Conservation (phyloP, 441 rosid species). For the Erodium trifolium region DNA sequence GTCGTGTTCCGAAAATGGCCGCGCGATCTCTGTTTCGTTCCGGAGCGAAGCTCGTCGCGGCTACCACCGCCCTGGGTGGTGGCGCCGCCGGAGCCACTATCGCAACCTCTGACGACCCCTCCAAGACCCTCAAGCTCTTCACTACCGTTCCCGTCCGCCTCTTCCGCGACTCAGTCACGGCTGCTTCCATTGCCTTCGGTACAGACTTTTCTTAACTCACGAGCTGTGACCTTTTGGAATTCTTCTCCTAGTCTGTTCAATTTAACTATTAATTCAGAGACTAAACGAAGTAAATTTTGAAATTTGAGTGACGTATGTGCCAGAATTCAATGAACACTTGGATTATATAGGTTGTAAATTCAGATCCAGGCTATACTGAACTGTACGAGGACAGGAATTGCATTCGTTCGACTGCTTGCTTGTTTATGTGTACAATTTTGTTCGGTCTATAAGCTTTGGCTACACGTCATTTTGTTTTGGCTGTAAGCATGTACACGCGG, state of each 20-base stretch:
- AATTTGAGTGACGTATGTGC: not conserved
- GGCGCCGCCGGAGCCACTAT: conserved; percentile 54
- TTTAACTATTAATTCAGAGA: not conserved
- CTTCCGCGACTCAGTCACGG: conserved; percentile 56
- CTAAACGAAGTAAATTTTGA: not conserved
- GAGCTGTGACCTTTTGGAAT: not conserved
- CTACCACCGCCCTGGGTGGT: conserved; percentile 42
- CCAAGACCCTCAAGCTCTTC: conserved; percentile 59
- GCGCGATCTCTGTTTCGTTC: conserved; percentile 62
- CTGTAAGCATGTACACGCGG: too few relatives aligned
- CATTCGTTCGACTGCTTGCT: not conserved
- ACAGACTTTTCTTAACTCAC: not conserved
- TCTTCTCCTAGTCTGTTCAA: not conserved
- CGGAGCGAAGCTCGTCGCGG: conserved; percentile 42
- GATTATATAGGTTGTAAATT: not conserved
- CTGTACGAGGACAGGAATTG: not conserved
- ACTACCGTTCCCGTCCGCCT: conserved; percentile 72
- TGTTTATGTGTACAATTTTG: not conserved
- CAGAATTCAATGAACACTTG: not conserved
- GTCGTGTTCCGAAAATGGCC: conserved; percentile 35
- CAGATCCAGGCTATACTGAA: not conserved
- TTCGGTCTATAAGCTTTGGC: not conserved
- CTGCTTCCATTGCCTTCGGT: conserved; percentile 85
- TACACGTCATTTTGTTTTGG: not conserved
- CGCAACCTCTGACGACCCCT: conserved; percentile 70